These are phyloP conservation scores for Mucor lusitanicus DNA, from an alignment of 371 early-diverging fungal species.

Conservation along the genomic window DNA sequence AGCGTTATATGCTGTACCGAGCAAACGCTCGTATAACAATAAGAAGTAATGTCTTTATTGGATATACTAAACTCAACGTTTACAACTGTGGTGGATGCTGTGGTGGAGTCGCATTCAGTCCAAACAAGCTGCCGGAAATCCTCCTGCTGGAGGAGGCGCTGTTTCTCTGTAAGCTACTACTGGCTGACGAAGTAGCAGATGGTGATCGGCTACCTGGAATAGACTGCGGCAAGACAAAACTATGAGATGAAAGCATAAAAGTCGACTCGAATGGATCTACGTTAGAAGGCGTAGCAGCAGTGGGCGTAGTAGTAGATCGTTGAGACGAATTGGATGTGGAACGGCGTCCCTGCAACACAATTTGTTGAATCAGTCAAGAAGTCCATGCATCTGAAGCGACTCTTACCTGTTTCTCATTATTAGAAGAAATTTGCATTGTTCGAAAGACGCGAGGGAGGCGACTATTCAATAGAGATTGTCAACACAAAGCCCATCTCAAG, in stretches of 20 bases:
- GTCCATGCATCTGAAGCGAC: not conserved
- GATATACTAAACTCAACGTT: not conserved
- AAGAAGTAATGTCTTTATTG: not conserved
- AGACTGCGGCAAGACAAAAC: constrained; percentile 7
- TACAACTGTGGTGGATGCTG: constrained; percentile 24
- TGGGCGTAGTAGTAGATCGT: constrained; percentile 21
- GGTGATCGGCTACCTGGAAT: constrained; percentile 11
- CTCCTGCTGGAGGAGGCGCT: constrained; percentile 27
- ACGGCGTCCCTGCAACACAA: constrained; percentile 26
- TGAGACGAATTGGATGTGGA: constrained; percentile 51
- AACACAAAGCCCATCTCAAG: not conserved
- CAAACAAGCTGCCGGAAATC: constrained; percentile 38
- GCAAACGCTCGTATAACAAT: too few relatives aligned
- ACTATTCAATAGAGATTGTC: constrained; percentile 7
- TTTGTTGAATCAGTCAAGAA: not conserved
- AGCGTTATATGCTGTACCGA: not conserved
- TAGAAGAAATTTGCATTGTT: constrained; percentile 30
- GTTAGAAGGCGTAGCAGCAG: constrained; percentile 31
- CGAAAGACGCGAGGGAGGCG: constrained; percentile 39
- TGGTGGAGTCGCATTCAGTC: constrained; percentile 37
- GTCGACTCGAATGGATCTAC: constrained; percentile 21
- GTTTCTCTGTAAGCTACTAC: constrained; percentile 10
- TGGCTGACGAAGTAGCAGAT: constrained; percentile 9
- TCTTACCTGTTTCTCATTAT: constrained; percentile 32
- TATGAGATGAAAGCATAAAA: constrained; percentile 13